Conservation (phyloP, 805 yeast genomes). For the Schwanniomyces vanrijiae region DNA sequence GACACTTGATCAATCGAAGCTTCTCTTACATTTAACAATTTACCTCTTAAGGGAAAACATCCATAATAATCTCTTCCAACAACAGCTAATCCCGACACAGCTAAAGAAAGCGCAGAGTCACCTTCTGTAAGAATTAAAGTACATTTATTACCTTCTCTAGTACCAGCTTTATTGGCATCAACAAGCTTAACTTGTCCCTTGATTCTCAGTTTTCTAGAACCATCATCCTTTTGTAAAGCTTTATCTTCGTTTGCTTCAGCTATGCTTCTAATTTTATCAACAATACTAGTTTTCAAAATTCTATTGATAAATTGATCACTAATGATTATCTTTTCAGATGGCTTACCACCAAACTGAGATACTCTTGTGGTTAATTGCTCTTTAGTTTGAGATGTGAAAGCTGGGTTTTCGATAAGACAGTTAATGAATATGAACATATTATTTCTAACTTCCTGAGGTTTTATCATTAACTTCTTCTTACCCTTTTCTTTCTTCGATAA, state of each 20-base stretch:
- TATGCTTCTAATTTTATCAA: constrained; percentile 76
- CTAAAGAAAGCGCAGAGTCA: constrained; percentile 90
- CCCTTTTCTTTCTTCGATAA: constrained; percentile 65
- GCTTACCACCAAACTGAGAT: constrained; percentile 82
- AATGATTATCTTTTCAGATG: constrained; percentile 54
- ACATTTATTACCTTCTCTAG: constrained; percentile 87
- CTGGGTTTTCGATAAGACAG: constrained; percentile 93
- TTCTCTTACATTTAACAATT: constrained; percentile 90
- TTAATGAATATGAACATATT: constrained; percentile 89
- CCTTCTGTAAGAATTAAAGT: constrained; percentile 95
- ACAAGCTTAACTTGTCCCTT: constrained; percentile 88
- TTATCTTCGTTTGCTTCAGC: constrained; percentile 88
- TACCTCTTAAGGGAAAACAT: constrained; percentile 94
- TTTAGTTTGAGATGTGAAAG: constrained; percentile 96
- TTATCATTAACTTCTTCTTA: constrained; percentile 65
- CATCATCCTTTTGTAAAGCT: constrained; percentile 86
- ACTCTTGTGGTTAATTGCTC: constrained; percentile 91
- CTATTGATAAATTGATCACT: constrained; percentile 75
- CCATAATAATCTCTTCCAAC: constrained; percentile 96
- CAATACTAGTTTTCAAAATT: constrained; percentile 61
- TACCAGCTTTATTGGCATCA: constrained; percentile 97
- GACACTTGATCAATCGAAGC: constrained; percentile 94
- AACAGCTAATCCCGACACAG: constrained; percentile 90
- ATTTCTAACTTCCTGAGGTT: constrained; percentile 84
- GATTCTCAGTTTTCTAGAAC: constrained; percentile 77